Base-by-base conservation (phyloP, 1,284 basidiomycete species). In the Phellinidium pouzarii region DNA sequence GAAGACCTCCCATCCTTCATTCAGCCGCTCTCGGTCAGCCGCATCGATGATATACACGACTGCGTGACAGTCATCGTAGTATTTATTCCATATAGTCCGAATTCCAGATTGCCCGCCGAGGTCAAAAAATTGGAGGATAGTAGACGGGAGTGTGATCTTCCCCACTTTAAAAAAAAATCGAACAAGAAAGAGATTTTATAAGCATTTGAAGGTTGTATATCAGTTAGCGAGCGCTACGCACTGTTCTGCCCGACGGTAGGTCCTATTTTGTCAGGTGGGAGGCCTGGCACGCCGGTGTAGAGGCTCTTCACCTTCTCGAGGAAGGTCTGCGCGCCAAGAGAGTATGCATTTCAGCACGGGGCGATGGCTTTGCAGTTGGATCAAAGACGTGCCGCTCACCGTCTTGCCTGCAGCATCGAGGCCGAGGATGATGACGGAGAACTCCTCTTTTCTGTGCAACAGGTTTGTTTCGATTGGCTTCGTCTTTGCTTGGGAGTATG, bases 201-300 rank as follows among this genome's bases (percentile, higher is more conserved):
- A 34, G 14, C 14, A 8, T 14, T 14, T 11, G 31, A 11, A 34
- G 31, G 14, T 14, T 20, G 4, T 50, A 12, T 41, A 6, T 34
- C 20, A 45, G 23, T 17, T 3, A 9, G 17, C 17, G 45, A 4
- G 12, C 14, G 20, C 51, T 65, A 66, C 79, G 57, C 58, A 94
- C 93, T 94, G 68, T 96, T 96, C 69, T 96, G 93, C 0, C 93
- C 93, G 1, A 97, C 88, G 0, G 94, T 96, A 0, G 94, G 94
- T 0, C 80, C 91, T 62, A 97, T 95, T 70, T 91, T 94, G 61
- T 91, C 87, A 0, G 92, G 83, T 34, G 87, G 74, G 34, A 94
- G 78, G 0, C 90, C 91, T 0, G 91, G 91, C 0, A 79, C 81
- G 31, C 90, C 82, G 62, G 86, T 94, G 66, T 94, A 96, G 1